These are phyloP conservation scores for Phytopythium oedochilum DNA, from an alignment of 352 stramenopile species.

Conservation along the genomic window DNA sequence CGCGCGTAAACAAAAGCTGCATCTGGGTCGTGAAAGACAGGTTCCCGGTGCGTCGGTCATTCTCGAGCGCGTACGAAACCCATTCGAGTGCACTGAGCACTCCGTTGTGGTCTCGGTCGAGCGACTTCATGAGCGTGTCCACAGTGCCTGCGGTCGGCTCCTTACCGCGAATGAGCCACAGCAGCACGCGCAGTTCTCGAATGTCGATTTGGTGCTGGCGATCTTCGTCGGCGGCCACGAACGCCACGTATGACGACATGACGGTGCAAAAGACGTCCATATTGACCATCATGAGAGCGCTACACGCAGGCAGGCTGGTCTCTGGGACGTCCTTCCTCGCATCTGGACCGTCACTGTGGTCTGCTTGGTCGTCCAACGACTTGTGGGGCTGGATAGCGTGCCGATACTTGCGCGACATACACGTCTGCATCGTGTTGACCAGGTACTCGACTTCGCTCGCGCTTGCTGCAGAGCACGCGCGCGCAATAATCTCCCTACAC, in stretches of 20 bases:
- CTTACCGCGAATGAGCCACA: slow-evolving; percentile 68
- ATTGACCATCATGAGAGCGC: slow-evolving; percentile 18
- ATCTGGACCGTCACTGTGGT: background rate
- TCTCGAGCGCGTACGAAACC: slow-evolving; percentile 61
- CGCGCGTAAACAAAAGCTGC: slow-evolving; percentile 47
- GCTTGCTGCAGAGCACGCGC: slow-evolving; percentile 23
- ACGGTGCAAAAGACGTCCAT: slow-evolving; percentile 62
- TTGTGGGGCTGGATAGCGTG: slow-evolving; percentile 6
- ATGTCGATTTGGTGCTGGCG: slow-evolving; percentile 45
- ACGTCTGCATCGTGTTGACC: slow-evolving; percentile 38
- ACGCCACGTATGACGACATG: slow-evolving; percentile 52
- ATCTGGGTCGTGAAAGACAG: slow-evolving; percentile 45
- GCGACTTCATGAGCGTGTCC: slow-evolving; percentile 51
- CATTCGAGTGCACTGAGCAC: slow-evolving; percentile 55
- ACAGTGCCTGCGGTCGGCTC: slow-evolving; percentile 37
- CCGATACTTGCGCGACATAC: slow-evolving; percentile 8
- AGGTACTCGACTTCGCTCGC: slow-evolving; percentile 38
- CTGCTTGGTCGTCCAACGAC: background rate
- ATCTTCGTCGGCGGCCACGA: slow-evolving; percentile 61
- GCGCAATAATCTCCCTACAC: slow-evolving; percentile 39
- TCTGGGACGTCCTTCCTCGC: background rate
- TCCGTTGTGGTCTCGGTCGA: slow-evolving; percentile 48
- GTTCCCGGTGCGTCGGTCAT: slow-evolving; percentile 30
- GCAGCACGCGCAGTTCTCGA: slow-evolving; percentile 49
- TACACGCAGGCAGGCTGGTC: background rate